Conservation (phyloP, 2,329 filamentous ascomycete genomes). For the Claviceps digitariae region DNA sequence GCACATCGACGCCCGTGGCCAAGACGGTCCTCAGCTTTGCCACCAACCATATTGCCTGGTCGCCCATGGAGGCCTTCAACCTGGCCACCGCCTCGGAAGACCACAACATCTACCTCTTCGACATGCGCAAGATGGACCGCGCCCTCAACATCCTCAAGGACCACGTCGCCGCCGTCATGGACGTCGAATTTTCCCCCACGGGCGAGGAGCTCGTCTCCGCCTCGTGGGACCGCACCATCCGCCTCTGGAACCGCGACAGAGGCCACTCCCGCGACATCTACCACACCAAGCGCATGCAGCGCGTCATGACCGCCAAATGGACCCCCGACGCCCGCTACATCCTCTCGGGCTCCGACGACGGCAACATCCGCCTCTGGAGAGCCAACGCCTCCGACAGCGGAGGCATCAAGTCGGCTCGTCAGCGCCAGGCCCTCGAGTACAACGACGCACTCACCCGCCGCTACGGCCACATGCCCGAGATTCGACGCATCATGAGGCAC, state of each 20-base stretch:
- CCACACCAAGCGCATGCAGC: slow-evolving; percentile 96
- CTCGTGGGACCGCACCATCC: slow-evolving; percentile 72
- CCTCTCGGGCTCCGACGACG: slow-evolving; percentile 84
- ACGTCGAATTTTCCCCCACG: slow-evolving; percentile 88
- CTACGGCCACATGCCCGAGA: slow-evolving; percentile 93
- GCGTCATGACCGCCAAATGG: slow-evolving; percentile 74
- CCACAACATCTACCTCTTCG: slow-evolving; percentile 78
- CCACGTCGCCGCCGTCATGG: slow-evolving; percentile 85
- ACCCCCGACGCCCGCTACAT: slow-evolving; percentile 85
- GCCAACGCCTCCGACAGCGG: slow-evolving; percentile 70
- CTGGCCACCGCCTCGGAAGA: slow-evolving; percentile 89
- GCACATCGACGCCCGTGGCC: slow-evolving; percentile 69
- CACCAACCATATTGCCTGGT: slow-evolving; percentile 78
- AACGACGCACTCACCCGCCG: slow-evolving; percentile 71
- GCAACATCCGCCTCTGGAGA: slow-evolving; percentile 78
- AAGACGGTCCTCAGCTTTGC: slow-evolving; percentile 73
- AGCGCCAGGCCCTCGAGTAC: slow-evolving; percentile 84
- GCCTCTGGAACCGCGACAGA: slow-evolving; percentile 66
- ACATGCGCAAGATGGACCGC: slow-evolving; percentile 81
- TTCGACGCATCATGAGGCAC: slow-evolving; percentile 79
- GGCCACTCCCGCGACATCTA: slow-evolving; percentile 89
- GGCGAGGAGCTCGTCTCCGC: slow-evolving; percentile 87
- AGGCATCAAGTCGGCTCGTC: slow-evolving; percentile 72
- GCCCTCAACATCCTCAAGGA: slow-evolving; percentile 84
- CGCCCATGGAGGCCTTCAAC: slow-evolving; percentile 95